Conservation (phyloP, 208 protist species). For the Acanthamoeba quina region DNA sequence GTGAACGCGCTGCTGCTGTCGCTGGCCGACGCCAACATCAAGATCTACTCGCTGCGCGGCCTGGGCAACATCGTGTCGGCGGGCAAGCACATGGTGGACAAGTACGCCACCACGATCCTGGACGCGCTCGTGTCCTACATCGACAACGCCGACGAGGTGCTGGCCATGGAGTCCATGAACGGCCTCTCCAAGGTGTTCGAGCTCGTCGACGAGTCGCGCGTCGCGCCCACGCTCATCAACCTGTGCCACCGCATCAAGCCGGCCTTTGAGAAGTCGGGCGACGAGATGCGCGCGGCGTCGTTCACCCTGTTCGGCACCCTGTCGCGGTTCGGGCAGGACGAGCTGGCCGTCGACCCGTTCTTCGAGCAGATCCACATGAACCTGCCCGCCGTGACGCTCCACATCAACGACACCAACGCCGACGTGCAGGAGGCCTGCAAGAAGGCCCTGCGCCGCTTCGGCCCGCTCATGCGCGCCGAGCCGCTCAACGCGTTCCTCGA, state of each 20-base stretch:
- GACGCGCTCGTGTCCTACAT: slow-evolving; percentile 81
- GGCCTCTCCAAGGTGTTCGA: slow-evolving; percentile 80
- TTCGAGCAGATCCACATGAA: slow-evolving; percentile 84
- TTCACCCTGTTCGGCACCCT: slow-evolving; percentile 83
- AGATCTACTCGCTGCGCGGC: slow-evolving; percentile 77
- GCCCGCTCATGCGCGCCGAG: slow-evolving; percentile 57
- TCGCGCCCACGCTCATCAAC: slow-evolving; percentile 82
- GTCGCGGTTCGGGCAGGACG: slow-evolving; percentile 77
- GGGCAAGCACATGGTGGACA: slow-evolving; percentile 76
- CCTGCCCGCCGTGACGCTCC: slow-evolving; percentile 77
- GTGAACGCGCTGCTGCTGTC: slow-evolving; percentile 75
- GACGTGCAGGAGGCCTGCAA: slow-evolving; percentile 69
- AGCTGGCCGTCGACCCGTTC: slow-evolving; percentile 71
- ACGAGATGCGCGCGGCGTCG: slow-evolving; percentile 77
- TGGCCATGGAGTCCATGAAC: slow-evolving; percentile 82
- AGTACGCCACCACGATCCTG: slow-evolving; percentile 82
- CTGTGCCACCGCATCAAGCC: slow-evolving; percentile 81
- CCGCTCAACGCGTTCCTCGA: slow-evolving; percentile 60
- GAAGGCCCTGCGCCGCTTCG: slow-evolving; percentile 69
- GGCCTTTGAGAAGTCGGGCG: slow-evolving; percentile 80
- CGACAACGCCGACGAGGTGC: slow-evolving; percentile 80
- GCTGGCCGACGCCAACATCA: slow-evolving; percentile 76
- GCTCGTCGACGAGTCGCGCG: slow-evolving; percentile 75
- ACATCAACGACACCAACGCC: slow-evolving; percentile 78
- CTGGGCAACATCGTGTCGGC: slow-evolving; percentile 78